Evolutionary conservation across 2,329 filamentous ascomycete species (phyloP).

Genomic region (Keithomyces neogunnii): DNA sequence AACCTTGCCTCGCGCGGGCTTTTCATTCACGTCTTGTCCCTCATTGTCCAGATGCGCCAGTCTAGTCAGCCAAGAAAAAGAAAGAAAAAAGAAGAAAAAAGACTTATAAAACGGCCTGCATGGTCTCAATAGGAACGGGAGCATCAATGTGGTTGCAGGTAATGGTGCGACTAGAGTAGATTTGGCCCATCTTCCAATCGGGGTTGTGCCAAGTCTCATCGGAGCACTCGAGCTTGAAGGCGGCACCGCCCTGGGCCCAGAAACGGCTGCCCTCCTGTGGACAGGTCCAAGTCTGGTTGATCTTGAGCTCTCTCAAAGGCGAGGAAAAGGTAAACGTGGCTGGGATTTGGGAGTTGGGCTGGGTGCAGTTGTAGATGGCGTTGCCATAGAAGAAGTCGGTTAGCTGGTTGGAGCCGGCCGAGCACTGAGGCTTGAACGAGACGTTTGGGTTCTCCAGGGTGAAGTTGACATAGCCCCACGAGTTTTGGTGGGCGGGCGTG

Average conservation of each 20-base stretch:
- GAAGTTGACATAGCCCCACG: slow-evolving; percentile 38
- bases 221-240: slow-evolving; percentile 20
- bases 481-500: slow-evolving; percentile 43
- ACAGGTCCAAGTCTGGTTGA: slow-evolving; percentile 44
- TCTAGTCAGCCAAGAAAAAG: neutral
- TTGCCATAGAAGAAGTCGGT: slow-evolving; percentile 42
- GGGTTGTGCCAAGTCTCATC: slow-evolving; percentile 19
- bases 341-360: slow-evolving; percentile 17
- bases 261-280: slow-evolving; percentile 26
- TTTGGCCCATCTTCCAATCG: slow-evolving; percentile 22
- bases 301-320: slow-evolving; percentile 23
- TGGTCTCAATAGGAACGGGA: slow-evolving; percentile 16
- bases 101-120: slow-evolving; percentile 17
- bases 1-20: no score
- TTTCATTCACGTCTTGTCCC: no score
- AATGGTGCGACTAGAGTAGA: slow-evolving; percentile 21
- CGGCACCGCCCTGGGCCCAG: slow-evolving; percentile 17
- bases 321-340: slow-evolving; percentile 35
- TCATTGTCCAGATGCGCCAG: neutral
- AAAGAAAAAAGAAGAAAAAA: neutral
- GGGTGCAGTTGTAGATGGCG: slow-evolving; percentile 32
- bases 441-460: slow-evolving; percentile 39
- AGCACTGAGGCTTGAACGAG: slow-evolving; percentile 28
- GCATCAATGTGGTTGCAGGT: slow-evolving; percentile 19
- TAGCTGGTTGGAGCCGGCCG: slow-evolving; percentile 31